Base-by-base conservation (phyloP, 2,329 filamentous ascomycete species). In the Alternaria panax region DNA sequence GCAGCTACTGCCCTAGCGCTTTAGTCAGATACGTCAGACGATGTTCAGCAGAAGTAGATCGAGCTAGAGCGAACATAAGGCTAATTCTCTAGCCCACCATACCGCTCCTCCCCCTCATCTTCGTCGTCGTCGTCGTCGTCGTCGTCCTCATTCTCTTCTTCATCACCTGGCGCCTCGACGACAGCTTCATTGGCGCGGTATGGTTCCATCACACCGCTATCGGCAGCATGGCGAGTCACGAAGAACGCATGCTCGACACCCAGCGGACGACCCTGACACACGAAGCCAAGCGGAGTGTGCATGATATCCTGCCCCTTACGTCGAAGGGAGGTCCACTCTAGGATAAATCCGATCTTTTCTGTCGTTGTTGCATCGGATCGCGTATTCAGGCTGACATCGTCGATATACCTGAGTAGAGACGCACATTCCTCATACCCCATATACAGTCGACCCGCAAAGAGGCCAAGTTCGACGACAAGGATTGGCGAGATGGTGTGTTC, bases 391-490 rank as follows among this genome's bases (percentile, higher is more conserved):
- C 28, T 50, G 36, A 14, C 46, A 16, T 38, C 42, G 11, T 41
- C 9, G 24, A 66, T 38, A n/a, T 62, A 65, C 14, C 68, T 57
- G 27, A 66, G 66, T 18, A 58, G 47, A 25, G 42, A 27, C 32
- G 42, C 64, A 67, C 40, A 53, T 42, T 87, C 84, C 0, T 71
- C 59, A 57, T 73, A 84, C 0, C 81, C 75, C 61, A 87, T 83
- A 64, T 89, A 90, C 0, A 90, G 77, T 0, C 86, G 78, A 0
- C 87, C 88, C 0, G 85, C 80, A 38, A 88, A 77, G 6, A 90
- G 78, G 0, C 87, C 86, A 0, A 90, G 68, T 63, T 90, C 84
- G 2, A 85, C 78, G 0, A 66, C 75, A 0, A 90, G 74, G 84
- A 84, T 87, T 0, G 52, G 7, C 0, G 87, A 85, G 0, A 83